Evolutionary conservation across 805 yeast species (phyloP).

Genomic region (Suhomyces vadensis): DNA sequence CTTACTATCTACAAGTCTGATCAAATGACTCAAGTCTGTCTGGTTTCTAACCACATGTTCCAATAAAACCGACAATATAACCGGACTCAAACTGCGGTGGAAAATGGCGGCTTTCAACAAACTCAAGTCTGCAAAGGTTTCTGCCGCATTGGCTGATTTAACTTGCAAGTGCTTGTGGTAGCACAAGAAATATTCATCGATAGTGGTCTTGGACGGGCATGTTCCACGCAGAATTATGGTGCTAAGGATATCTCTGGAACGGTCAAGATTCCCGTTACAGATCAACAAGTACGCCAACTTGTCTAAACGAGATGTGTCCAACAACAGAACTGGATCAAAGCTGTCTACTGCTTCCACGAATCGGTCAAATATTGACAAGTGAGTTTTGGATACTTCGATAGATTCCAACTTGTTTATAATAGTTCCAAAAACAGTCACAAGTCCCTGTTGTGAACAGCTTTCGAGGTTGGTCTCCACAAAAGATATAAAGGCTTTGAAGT

Average conservation of each 20-base stretch:
- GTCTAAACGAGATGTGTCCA: slow-evolving; percentile 23
- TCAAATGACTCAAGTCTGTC: slow-evolving; percentile 30
- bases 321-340: not conserved
- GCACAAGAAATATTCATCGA: slow-evolving; percentile 20
- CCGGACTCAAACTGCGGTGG: slow-evolving; percentile 20
- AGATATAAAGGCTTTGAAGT: not conserved
- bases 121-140: slow-evolving; percentile 22
- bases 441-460: not conserved
- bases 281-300: slow-evolving; percentile 24
- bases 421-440: not conserved
- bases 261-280: slow-evolving; percentile 12
- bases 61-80: slow-evolving; percentile 23
- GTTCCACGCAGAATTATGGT: slow-evolving; percentile 13
- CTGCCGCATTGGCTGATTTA: slow-evolving; percentile 6
- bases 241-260: slow-evolving; percentile 15
- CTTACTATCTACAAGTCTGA: slow-evolving; percentile 17
- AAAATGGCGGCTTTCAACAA: slow-evolving; percentile 30
- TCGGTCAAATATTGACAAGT: not conserved
- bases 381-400: not conserved
- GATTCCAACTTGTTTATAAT: not conserved
- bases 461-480: not conserved
- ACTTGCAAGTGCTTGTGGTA: slow-evolving; percentile 15
- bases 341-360: not conserved
- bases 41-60: slow-evolving; percentile 20
- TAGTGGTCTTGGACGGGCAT: slow-evolving; percentile 26